Percentiles rank a stretch among this genome's conserved stretches.
Conservation (phyloP, 176 grass and related monocot species). For the bread wheat (Triticum aestivum) region IWGSC_CS_RefSeq_v2.1 NC_057798.1:556889351-556889850, state of each 20-base stretch:
- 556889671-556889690: slow-evolving; percentile 63
- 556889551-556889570: slow-evolving; percentile 61
- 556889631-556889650: not conserved
- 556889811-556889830: slow-evolving; percentile 10
- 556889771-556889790: slow-evolving; percentile 78
- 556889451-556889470: slow-evolving; percentile 9
- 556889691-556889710: slow-evolving; percentile 98
- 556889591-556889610: not conserved
- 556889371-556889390: slow-evolving; percentile 41
- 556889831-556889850: slow-evolving; percentile 9
- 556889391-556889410: not conserved
- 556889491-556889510: slow-evolving; percentile 66
- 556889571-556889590: slow-evolving; percentile 50
- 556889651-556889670: slow-evolving; percentile 22
- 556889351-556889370: slow-evolving; percentile 71
- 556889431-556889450: not conserved
- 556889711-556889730: slow-evolving; percentile 87
- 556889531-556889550: slow-evolving; percentile 62
- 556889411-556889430: not conserved
- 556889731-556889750: slow-evolving; percentile 66
- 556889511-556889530: slow-evolving; percentile 89
- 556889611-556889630: not conserved
- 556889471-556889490: slow-evolving; percentile 69
- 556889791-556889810: slow-evolving; percentile 67
- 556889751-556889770: slow-evolving; percentile 84